Evolutionary conservation across 1,139 yeast genomes (phyloP).

Genomic region (Saccharomyces hybrid): DNA sequence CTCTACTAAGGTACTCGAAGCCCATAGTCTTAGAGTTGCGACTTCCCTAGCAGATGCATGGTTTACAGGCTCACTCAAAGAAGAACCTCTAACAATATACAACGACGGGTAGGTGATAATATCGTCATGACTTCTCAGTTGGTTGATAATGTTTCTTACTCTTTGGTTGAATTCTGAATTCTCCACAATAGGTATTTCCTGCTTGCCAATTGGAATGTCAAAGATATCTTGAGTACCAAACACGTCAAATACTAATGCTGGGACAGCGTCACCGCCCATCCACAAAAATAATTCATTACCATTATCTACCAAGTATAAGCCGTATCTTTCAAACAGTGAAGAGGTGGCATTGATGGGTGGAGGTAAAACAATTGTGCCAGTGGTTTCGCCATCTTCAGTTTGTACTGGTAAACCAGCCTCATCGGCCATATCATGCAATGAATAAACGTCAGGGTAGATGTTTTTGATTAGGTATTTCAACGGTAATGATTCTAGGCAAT

Average conservation of each 20-base stretch:
- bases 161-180: conserved; percentile 69
- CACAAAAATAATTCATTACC: conserved; percentile 81
- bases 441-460: conserved; percentile 80
- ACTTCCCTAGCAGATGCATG: conserved; percentile 62
- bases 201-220: conserved; percentile 71
- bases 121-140: conserved; percentile 71
- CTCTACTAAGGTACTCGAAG: conserved; percentile 79
- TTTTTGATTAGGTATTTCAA: conserved; percentile 68
- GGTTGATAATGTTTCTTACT: conserved; percentile 73
- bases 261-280: conserved; percentile 93
- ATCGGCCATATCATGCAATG: conserved; percentile 86
- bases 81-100: conserved; percentile 82
- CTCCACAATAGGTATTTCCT: conserved; percentile 76
- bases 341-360: conserved; percentile 74
- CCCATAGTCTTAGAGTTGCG: conserved; percentile 82
- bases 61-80: conserved; percentile 59
- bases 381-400: conserved; percentile 35
- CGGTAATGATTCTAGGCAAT: conserved; percentile 73
- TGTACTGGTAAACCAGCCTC: conserved; percentile 70
- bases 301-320: conserved; percentile 83
- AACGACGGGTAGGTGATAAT: conserved; percentile 71
- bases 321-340: conserved; percentile 69
- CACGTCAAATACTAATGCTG: conserved; percentile 75
- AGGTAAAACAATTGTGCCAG: conserved; percentile 73
- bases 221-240: conserved; percentile 70